Conservation (phyloP, 2,329 filamentous ascomycete species). For the Sphaerulina musiva region DNA sequence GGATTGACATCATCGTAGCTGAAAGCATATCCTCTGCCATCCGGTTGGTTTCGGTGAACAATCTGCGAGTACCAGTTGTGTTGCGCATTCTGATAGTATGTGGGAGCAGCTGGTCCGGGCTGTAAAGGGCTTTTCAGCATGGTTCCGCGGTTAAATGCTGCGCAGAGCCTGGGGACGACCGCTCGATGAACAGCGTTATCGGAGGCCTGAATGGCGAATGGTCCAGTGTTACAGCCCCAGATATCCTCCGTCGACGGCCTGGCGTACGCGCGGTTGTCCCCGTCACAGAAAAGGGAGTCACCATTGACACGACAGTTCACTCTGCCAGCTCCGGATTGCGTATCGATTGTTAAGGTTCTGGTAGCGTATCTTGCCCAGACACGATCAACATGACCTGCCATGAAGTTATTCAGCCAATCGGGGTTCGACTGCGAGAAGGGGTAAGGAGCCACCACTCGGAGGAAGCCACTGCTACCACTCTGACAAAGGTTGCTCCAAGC, state of each 20-base stretch:
- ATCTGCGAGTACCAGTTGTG: constrained; percentile 53
- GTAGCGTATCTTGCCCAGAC: constrained; percentile 47
- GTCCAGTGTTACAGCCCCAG: constrained; percentile 60
- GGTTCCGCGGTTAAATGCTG: constrained; percentile 69
- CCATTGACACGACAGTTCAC: constrained; percentile 45
- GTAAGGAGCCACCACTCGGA: constrained; percentile 40
- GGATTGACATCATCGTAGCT: constrained; percentile 59
- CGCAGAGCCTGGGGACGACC: constrained; percentile 66
- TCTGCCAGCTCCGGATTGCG: constrained; percentile 53
- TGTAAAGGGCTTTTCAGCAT: constrained; percentile 48
- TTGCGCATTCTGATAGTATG: constrained; percentile 42
- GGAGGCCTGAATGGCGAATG: constrained; percentile 46
- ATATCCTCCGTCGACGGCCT: constrained; percentile 58
- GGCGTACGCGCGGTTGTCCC: constrained; percentile 44
- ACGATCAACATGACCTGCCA: constrained; percentile 44
- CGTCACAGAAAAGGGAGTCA: constrained; percentile 39
- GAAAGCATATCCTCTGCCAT: constrained; percentile 60
- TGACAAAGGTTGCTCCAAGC: constrained; percentile 59
- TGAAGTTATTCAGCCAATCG: constrained; percentile 46
- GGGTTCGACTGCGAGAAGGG: constrained; percentile 40
- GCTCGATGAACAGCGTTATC: constrained; percentile 44
- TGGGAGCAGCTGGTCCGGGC: constrained; percentile 35
- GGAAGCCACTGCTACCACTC: constrained; percentile 34
- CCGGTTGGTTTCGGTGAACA: constrained; percentile 54
- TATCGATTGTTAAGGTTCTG: constrained; percentile 54